phyloP scores from a whole-genome alignment of 2,329 filamentous ascomycete genomes.

The Neofusicoccum kwambonambiense region DNA sequence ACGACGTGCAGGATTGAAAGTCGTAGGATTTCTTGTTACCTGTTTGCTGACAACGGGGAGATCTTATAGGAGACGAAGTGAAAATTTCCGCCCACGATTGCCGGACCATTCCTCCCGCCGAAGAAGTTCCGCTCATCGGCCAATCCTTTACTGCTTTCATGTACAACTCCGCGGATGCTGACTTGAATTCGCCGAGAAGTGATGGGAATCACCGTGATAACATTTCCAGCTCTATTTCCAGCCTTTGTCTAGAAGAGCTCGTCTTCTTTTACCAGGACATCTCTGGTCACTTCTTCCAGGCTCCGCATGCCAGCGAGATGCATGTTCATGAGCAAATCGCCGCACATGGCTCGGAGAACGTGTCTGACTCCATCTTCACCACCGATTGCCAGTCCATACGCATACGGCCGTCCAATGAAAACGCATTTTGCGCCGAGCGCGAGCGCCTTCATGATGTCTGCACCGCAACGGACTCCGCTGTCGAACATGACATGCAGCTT shows the following conservation, averaged over 20 bases:
- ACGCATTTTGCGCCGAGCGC: constrained; percentile 52
- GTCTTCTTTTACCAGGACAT: constrained; percentile 25
- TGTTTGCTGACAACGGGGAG: too few relatives aligned
- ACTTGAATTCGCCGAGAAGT: background rate
- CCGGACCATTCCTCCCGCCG: background rate
- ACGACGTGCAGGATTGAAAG: too few relatives aligned
- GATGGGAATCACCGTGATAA: background rate
- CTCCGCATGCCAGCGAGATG: constrained; percentile 28
- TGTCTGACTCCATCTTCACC: constrained; percentile 39
- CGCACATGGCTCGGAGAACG: constrained; percentile 27
- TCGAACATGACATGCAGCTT: constrained; percentile 62
- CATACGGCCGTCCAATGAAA: constrained; percentile 44
- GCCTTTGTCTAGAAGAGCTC: constrained; percentile 22
- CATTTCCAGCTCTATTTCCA: background rate
- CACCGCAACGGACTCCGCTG: constrained; percentile 56
- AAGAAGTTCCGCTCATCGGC: background rate
- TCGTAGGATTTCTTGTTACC: too few relatives aligned
- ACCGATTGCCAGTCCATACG: constrained; percentile 34
- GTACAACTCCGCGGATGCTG: background rate
- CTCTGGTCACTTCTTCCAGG: constrained; percentile 24
- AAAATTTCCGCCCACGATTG: background rate
- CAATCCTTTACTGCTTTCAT: background rate
- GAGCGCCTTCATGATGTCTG: constrained; percentile 59
- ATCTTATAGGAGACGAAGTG: background rate
- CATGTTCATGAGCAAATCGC: constrained; percentile 26